Percentiles rank a stretch among this genome's conserved stretches.
Evolutionary conservation across 1,284 basidiomycete genomes (phyloP).

Genomic region (Amylostereum areolatum): DNA sequence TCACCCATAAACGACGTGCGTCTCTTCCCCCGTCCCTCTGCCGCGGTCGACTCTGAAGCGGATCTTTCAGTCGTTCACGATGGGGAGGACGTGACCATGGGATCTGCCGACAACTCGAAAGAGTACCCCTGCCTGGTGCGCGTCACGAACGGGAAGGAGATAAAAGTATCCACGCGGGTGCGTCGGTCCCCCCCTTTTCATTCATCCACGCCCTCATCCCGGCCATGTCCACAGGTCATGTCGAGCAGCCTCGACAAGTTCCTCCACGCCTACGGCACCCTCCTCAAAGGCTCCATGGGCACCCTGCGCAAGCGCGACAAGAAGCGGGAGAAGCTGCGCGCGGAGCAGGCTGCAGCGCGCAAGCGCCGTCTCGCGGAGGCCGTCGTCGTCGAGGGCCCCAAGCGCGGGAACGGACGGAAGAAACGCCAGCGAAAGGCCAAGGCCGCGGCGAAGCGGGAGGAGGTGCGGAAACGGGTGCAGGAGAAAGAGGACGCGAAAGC

Average conservation of each 20-base stretch:
- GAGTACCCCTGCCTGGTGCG: slow-evolving; percentile 80
- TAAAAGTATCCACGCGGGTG: slow-evolving; percentile 72
- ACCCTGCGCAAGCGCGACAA: slow-evolving; percentile 85
- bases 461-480: slow-evolving; percentile 54
- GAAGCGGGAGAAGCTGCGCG: slow-evolving; percentile 77
- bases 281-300: slow-evolving; percentile 75
- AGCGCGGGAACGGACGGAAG: slow-evolving; percentile 70
- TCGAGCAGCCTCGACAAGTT: slow-evolving; percentile 65
- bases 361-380: slow-evolving; percentile 66
- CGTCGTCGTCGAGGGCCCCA: slow-evolving; percentile 59
- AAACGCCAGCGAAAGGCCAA: slow-evolving; percentile 67
- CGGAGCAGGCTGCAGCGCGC: slow-evolving; percentile 60
- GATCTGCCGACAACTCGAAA: slow-evolving; percentile 35
- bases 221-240: slow-evolving; percentile 44
- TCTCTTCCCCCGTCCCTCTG: slow-evolving; percentile 12
- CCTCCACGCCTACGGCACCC: slow-evolving; percentile 64
- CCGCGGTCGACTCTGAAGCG: no score
- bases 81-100: slow-evolving; percentile 56
- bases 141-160: slow-evolving; percentile 61
- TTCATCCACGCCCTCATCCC: not conserved
- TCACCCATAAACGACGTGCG: slow-evolving; percentile 89
- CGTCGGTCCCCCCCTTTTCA: slow-evolving; percentile 19
- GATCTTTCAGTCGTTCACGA: slow-evolving; percentile 49
- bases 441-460: slow-evolving; percentile 53
- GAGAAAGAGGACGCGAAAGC: slow-evolving; percentile 55